Evolutionary conservation across 2,329 filamentous ascomycete species (phyloP).

Genomic region (Microsporum canis): DNA sequence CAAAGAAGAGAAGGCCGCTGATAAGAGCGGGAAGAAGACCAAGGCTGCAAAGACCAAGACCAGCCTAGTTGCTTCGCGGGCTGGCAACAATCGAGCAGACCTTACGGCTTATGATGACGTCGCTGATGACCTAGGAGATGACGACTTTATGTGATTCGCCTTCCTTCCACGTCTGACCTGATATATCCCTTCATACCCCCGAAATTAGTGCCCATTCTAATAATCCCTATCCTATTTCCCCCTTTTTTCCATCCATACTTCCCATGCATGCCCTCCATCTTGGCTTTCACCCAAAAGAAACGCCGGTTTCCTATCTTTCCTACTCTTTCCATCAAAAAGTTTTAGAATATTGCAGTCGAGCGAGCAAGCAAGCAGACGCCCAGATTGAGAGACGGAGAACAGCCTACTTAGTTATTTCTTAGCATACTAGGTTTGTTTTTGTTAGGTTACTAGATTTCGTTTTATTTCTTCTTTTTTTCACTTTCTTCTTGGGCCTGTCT

Average conservation of each 20-base stretch:
- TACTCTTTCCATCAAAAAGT: background rate
- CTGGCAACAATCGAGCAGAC: constrained; percentile 46
- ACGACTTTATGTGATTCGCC: constrained; percentile 38
- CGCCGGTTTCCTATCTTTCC: background rate
- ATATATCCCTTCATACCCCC: background rate
- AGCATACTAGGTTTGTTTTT: background rate
- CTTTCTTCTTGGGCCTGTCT: background rate
- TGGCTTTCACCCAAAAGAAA: background rate
- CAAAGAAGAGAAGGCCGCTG: constrained; percentile 91
- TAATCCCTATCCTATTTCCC: background rate
- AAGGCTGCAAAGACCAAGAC: constrained; percentile 96
- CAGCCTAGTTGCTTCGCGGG: constrained; percentile 53
- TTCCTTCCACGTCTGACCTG: constrained; percentile 1
- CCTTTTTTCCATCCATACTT: background rate
- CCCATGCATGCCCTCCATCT: background rate
- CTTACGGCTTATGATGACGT: constrained; percentile 71
- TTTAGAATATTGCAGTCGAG: background rate
- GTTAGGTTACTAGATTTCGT: background rate
- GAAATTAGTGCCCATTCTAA: background rate
- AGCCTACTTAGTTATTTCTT: background rate
- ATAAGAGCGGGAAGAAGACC: constrained; percentile 91
- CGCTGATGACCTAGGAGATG: constrained; percentile 55
- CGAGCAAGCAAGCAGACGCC: background rate
- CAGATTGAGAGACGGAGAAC: background rate
- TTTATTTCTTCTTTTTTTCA: background rate